phyloP scores from a whole-genome alignment of 352 stramenopile genomes.

The Phytophthora meadii region DNA sequence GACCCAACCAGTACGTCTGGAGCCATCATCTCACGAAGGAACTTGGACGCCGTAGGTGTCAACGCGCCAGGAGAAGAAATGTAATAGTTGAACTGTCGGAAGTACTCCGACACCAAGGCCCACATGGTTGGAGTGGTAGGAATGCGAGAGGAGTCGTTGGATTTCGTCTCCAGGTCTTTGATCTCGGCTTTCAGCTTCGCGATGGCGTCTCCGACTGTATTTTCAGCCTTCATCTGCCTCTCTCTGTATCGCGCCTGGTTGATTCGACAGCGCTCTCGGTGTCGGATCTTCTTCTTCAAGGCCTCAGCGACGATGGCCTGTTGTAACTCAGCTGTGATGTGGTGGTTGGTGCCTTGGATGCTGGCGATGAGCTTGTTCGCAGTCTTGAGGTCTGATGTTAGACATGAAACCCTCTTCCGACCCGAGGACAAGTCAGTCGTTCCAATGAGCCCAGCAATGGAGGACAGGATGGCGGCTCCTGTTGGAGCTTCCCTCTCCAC shows the following conservation, averaged over 20 bases:
- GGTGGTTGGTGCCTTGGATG: constrained; percentile 7
- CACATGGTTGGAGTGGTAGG: neutral
- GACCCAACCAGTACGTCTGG: neutral
- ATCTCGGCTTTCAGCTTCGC: constrained; percentile 2
- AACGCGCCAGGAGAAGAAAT: constrained; percentile 1
- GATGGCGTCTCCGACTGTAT: neutral
- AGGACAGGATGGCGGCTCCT: neutral
- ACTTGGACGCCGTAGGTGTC: neutral
- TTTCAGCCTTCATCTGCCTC: constrained; percentile 7
- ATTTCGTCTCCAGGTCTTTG: neutral
- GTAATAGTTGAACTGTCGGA: constrained; percentile 13
- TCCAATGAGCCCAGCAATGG: neutral
- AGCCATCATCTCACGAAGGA: constrained; percentile 1
- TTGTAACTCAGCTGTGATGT: constrained; percentile 8
- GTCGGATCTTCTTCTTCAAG: constrained; percentile 18
- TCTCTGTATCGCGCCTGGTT: constrained; percentile 15
- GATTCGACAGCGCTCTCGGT: constrained; percentile 18
- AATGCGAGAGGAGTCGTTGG: neutral
- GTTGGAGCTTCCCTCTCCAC: neutral
- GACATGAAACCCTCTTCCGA: neutral
- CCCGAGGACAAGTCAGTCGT: neutral
- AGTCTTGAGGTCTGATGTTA: constrained; percentile 13
- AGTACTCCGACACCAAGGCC: constrained; percentile 12
- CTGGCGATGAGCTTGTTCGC: constrained; percentile 7
- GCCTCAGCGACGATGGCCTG: constrained; percentile 9